Conservation (phyloP, 768 basidiomycete genomes). For the Fistulinella prunicolor region DNA sequence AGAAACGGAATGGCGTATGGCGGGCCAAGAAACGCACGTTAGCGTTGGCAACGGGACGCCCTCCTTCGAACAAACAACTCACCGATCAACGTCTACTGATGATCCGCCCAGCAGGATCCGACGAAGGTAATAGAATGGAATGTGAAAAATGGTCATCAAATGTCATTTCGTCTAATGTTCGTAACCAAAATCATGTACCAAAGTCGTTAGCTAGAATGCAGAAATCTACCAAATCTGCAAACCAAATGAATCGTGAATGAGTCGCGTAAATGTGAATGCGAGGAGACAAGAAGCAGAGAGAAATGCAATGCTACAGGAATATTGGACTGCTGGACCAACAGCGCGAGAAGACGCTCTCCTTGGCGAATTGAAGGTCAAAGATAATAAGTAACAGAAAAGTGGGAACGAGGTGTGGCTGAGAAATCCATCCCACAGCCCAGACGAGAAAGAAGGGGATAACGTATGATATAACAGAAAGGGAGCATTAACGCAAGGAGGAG, state of each 20-base stretch:
- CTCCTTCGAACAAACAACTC: not conserved
- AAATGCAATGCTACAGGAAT: conserved; percentile 37
- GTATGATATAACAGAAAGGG: conserved; percentile 30
- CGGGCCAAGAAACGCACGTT: not conserved
- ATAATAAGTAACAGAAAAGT: conserved; percentile 33
- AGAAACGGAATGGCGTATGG: not conserved
- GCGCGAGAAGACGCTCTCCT: conserved; percentile 32
- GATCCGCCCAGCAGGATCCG: conserved; percentile 10
- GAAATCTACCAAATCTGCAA: conserved; percentile 34
- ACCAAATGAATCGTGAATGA: conserved; percentile 8
- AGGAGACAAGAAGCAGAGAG: conserved; percentile 15
- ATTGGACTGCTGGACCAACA: conserved; percentile 28
- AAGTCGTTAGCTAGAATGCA: conserved; percentile 26
- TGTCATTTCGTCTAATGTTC: conserved; percentile 23
- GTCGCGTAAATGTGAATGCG: conserved; percentile 15
- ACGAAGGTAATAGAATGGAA: no score
- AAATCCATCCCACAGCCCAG: conserved; percentile 32
- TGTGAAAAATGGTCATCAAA: conserved; percentile 22
- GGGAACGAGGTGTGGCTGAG: conserved; percentile 23
- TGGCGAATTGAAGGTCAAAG: conserved; percentile 35
- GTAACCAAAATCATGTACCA: conserved; percentile 25
- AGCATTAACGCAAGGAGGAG: conserved; percentile 33
- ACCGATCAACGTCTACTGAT: conserved; percentile 6
- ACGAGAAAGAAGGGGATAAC: conserved; percentile 27
- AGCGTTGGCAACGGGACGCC: not conserved